Conservation (phyloP, 202 grass and related monocot species). For the Thinopyrum obtusiflorum region DNA sequence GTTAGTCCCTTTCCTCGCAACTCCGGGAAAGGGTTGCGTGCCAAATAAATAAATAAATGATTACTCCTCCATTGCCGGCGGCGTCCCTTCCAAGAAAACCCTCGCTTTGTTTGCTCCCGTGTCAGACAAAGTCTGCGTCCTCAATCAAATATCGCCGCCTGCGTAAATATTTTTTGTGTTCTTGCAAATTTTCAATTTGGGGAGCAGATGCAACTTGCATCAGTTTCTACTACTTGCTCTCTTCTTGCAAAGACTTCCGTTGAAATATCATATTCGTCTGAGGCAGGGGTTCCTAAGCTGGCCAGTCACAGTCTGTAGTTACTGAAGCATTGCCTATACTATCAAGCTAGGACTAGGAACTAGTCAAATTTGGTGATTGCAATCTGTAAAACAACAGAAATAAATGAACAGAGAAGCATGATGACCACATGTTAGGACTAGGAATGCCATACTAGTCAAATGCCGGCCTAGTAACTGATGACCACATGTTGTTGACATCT, state of each 20-base stretch:
- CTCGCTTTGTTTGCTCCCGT: background rate
- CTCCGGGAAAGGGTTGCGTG: conserved; percentile 4
- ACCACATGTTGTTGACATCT: background rate
- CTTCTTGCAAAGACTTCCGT: background rate
- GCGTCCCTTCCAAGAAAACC: conserved; percentile 18
- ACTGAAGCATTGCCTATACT: background rate
- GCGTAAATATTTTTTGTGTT: background rate
- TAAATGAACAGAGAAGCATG: background rate
- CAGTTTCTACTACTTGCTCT: background rate
- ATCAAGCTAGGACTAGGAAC: background rate
- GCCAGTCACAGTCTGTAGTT: background rate
- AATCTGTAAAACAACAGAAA: background rate
- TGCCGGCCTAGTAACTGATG: background rate
- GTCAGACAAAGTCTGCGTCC: background rate
- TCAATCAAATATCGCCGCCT: background rate
- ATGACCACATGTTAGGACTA: no score
- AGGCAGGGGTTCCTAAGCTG: background rate
- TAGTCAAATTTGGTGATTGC: background rate
- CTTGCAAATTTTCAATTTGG: background rate
- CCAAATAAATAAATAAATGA: background rate
- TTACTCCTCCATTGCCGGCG: background rate
- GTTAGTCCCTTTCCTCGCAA: background rate
- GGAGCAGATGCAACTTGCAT: background rate
- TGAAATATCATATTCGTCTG: background rate
- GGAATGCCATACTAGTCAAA: no score